Percentiles rank a stretch among this genome's conserved stretches.
phyloP scores from a whole-genome alignment of 352 stramenopile species.

The Globisporangium cystogenes region DNA sequence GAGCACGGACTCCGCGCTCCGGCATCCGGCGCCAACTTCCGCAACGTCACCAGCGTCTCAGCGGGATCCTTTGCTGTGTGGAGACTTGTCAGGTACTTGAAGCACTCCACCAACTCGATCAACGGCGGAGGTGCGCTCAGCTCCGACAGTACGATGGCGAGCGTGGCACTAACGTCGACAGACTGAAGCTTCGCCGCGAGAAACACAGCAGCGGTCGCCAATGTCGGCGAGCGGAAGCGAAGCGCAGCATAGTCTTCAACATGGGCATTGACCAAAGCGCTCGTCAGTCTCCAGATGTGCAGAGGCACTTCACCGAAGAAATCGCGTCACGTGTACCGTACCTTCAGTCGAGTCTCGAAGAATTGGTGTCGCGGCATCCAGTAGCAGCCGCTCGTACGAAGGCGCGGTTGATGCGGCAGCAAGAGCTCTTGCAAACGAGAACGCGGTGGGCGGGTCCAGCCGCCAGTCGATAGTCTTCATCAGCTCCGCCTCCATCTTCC shows the following conservation, averaged over 20 bases:
- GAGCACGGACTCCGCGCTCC: too few species aligned
- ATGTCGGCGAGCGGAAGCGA: conserved; percentile 1
- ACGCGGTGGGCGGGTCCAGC: conserved; percentile 26
- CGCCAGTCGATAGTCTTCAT: conserved; percentile 25
- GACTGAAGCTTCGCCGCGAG: neutral
- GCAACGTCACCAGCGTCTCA: too few species aligned
- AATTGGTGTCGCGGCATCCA: neutral
- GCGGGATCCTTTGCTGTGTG: too few species aligned
- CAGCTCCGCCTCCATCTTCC: conserved; percentile 28
- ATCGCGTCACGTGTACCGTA: neutral
- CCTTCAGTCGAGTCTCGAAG: conserved; percentile 12
- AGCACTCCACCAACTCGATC: conserved; percentile 5
- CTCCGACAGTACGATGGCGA: conserved; percentile 1
- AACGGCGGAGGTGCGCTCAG: neutral
- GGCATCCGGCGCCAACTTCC: too few species aligned
- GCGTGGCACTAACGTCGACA: neutral
- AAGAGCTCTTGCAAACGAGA: conserved; percentile 38
- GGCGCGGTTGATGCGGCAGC: conserved; percentile 1
- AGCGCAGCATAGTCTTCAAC: conserved; percentile 8
- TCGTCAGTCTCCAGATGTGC: neutral
- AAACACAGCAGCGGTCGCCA: conserved; percentile 6
- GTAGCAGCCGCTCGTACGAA: neutral
- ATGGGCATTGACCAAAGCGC: too few species aligned
- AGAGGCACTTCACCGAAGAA: neutral
- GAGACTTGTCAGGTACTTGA: conserved; percentile 2